A percentile compares a stretch with the other conserved stretches of the same genome.
Evolutionary conservation across 768 basidiomycete genomes (phyloP).

Genomic region (Termitomyces bulborhizus): DNA sequence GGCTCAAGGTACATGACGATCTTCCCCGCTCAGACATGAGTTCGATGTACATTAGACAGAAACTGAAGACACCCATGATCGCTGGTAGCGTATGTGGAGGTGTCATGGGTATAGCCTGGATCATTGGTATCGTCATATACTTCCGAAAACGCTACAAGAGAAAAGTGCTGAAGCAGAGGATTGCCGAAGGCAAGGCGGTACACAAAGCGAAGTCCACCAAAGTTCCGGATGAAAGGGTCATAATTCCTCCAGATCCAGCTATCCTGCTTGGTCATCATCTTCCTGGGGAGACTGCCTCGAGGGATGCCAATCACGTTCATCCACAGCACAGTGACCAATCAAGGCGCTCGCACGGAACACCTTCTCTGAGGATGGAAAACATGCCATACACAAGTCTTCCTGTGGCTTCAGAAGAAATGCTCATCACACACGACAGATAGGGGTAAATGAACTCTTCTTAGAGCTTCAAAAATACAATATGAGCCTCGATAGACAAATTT

Average conservation of each 20-base stretch:
- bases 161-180: conserved; percentile 36
- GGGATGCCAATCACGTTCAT: conserved; percentile 7
- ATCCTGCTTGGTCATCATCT: conserved; percentile 42
- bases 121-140: conserved; percentile 52
- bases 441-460: not conserved
- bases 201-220: conserved; percentile 32
- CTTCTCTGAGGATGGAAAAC: not conserved
- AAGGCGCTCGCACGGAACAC: not conserved
- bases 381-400: conserved; percentile 3
- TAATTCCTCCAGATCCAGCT: conserved; percentile 66
- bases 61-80: conserved; percentile 53
- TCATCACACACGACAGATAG: conserved; percentile 11
- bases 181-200: conserved; percentile 37
- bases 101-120: conserved; percentile 43
- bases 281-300: conserved; percentile 30
- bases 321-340: not conserved
- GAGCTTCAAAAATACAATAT: not conserved
- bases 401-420: conserved; percentile 16
- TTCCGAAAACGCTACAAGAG: conserved; percentile 47
- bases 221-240: conserved; percentile 35
- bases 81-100: conserved; percentile 55
- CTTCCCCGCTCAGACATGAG: not conserved
- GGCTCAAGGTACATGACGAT: conserved; percentile 7
- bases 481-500: no score
- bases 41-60: conserved; percentile 29